Evolutionary conservation across 108 stramenopile species (phyloP).

Genomic region (Cyclotella choctawhatcheeana): DNA sequence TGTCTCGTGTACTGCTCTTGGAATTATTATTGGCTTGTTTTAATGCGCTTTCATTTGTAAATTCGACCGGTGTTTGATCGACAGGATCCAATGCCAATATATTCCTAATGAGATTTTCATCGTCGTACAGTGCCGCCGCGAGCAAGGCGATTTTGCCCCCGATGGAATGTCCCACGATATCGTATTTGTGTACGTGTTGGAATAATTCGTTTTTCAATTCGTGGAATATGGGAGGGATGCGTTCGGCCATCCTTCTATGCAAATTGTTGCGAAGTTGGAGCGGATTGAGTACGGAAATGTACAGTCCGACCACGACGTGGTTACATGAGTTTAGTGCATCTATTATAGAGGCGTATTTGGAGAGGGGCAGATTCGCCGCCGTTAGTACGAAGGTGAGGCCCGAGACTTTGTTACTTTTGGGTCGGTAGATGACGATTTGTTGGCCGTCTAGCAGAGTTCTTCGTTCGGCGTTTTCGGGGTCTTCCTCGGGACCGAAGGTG

Average conservation of each 20-base stretch:
- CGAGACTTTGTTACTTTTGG: constrained; percentile 19
- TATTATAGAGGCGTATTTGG: constrained; percentile 37
- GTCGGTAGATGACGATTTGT: constrained; percentile 28
- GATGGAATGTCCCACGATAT: constrained; percentile 36
- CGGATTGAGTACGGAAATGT: constrained; percentile 27
- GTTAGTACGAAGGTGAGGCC: constrained; percentile 37
- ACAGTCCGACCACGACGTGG: constrained; percentile 35
- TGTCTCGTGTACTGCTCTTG: constrained; percentile 5
- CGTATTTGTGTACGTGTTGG: constrained; percentile 24
- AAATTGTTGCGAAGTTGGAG: constrained; percentile 3
- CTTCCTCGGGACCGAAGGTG: constrained; percentile 29
- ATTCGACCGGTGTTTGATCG: constrained; percentile 43
- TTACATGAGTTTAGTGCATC: constrained; percentile 11
- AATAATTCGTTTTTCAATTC: constrained; percentile 29
- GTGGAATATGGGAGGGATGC: constrained; percentile 22
- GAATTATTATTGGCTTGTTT: constrained; percentile 10
- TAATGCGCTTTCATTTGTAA: constrained; percentile 22
- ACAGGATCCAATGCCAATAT: constrained; percentile 37
- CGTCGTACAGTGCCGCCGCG: constrained; percentile 33
- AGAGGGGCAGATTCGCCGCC: constrained; percentile 36
- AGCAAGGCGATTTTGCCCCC: constrained; percentile 39
- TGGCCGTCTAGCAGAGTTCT: constrained; percentile 20
- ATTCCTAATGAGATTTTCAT: constrained; percentile 25
- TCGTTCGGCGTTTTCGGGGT: constrained; percentile 34
- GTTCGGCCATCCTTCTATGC: constrained; percentile 27